Evolutionary conservation across 768 basidiomycete genomes (phyloP).

Genomic region (Postia placenta): DNA sequence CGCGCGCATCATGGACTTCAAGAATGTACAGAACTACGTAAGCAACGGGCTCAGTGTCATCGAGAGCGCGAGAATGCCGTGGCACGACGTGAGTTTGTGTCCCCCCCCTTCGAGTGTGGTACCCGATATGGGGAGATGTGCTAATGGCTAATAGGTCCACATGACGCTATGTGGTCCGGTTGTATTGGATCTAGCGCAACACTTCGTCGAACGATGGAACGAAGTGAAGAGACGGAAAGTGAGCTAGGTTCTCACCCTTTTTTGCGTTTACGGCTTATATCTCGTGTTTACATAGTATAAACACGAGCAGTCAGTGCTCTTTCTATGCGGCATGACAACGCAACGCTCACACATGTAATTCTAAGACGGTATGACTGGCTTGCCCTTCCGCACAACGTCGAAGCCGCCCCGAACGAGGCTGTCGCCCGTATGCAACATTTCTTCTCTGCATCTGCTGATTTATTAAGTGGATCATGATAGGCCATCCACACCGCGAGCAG

Average conservation of each 20-base stretch:
- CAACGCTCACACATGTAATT: neutral
- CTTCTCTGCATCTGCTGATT: neutral
- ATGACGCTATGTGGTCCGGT: conserved; percentile 78
- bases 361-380: conserved; percentile 57
- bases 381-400: conserved; percentile 70
- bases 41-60: conserved; percentile 62
- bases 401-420: conserved; percentile 57
- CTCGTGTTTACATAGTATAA: conserved; percentile 21
- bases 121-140: neutral
- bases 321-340: neutral
- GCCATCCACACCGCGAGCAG: conserved; percentile 61
- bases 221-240: conserved; percentile 83
- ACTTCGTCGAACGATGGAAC: conserved; percentile 91
- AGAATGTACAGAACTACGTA: conserved; percentile 71
- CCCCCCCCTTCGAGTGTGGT: conserved; percentile 2
- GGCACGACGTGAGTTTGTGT: conserved; percentile 76
- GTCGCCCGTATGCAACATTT: conserved; percentile 42
- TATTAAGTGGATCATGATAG: conserved; percentile 19
- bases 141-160: conserved; percentile 59
- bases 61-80: conserved; percentile 80
- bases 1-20: conserved; percentile 79
- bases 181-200: conserved; percentile 88
- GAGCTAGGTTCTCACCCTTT: neutral
- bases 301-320: conserved; percentile 17
- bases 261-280: neutral